These are phyloP conservation scores for Streptanthus diversifolius DNA, from an alignment of 345 rosid genomes.

Conservation along the genomic window DNA sequence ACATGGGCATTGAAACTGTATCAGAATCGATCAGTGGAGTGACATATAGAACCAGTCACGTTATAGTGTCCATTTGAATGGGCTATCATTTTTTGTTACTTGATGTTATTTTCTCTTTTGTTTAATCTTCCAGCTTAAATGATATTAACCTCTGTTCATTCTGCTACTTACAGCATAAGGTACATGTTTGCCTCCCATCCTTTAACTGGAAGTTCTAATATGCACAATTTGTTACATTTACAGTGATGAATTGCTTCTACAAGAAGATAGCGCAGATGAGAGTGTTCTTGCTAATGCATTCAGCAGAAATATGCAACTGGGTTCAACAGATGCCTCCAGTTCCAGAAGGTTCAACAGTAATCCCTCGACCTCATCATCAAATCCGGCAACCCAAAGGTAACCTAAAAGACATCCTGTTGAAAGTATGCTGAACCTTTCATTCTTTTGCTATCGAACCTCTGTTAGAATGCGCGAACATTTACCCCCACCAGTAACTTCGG, in stretches of 20 bases:
- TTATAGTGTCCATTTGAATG: constrained; percentile 1
- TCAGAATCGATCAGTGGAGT: neutral
- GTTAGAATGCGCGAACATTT: neutral
- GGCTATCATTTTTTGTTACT: constrained; percentile 5
- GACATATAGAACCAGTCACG: neutral
- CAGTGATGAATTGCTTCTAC: constrained; percentile 86
- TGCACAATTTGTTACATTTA: constrained; percentile 27
- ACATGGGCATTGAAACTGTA: neutral
- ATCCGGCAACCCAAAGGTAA: constrained; percentile 59
- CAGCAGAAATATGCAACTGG: constrained; percentile 64
- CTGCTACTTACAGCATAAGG: neutral
- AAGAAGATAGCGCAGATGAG: constrained; percentile 74
- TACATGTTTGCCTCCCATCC: constrained; percentile 3
- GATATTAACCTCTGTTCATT: neutral
- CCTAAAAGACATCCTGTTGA: neutral
- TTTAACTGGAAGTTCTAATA: neutral
- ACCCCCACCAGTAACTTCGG: neutral
- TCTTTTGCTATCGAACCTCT: neutral
- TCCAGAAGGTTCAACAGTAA: constrained; percentile 47
- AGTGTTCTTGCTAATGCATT: constrained; percentile 55
- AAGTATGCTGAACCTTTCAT: neutral
- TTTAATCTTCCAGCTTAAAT: neutral
- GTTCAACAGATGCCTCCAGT: constrained; percentile 51
- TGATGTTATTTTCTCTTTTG: neutral
- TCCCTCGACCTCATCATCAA: constrained; percentile 44